These are phyloP conservation scores for Umbelopsis vinacea DNA, from an alignment of 192 early-diverging fungal species.

Conservation along the genomic window DNA sequence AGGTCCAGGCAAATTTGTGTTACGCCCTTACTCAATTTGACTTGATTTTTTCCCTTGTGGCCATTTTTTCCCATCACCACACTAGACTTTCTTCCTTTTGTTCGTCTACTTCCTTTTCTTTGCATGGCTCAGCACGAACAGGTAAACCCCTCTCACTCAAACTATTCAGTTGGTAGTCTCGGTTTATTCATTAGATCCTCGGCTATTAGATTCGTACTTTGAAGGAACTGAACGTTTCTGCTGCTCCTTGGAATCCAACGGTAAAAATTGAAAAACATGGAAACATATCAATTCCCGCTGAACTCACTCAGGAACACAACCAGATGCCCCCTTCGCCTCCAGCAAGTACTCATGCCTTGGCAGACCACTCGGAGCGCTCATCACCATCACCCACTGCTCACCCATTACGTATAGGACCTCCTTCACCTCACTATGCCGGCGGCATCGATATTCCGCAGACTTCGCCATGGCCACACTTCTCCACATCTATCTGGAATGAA, in stretches of 20 bases:
- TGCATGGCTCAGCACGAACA: conserved; percentile 10
- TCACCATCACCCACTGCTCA: conserved; percentile 12
- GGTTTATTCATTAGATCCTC: background rate
- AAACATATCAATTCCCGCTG: background rate
- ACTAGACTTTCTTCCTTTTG: background rate
- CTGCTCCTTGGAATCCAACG: conserved; percentile 15
- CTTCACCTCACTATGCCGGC: conserved; percentile 6
- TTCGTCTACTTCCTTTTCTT: background rate
- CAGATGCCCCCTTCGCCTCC: conserved; percentile 18
- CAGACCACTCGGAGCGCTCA: conserved; percentile 11
- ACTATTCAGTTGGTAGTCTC: background rate
- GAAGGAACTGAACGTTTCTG: conserved; percentile 8
- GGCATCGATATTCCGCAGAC: conserved; percentile 15
- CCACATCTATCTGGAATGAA: conserved; percentile 14
- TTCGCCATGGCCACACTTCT: conserved; percentile 15
- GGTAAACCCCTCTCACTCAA: background rate
- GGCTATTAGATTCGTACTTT: conserved; percentile 1
- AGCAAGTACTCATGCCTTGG: conserved; percentile 3
- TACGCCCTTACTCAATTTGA: conserved; percentile 17
- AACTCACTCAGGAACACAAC: background rate
- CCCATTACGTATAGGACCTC: conserved; percentile 1
- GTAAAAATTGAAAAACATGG: background rate
- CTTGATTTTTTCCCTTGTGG: conserved; percentile 15
- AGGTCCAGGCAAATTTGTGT: conserved; percentile 23
- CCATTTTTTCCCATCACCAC: conserved; percentile 7